A percentile compares a stretch with the other conserved stretches of the same genome.
Conservation (phyloP, 192 early-diverging fungal genomes). For the Funneliformis geosporum region DNA sequence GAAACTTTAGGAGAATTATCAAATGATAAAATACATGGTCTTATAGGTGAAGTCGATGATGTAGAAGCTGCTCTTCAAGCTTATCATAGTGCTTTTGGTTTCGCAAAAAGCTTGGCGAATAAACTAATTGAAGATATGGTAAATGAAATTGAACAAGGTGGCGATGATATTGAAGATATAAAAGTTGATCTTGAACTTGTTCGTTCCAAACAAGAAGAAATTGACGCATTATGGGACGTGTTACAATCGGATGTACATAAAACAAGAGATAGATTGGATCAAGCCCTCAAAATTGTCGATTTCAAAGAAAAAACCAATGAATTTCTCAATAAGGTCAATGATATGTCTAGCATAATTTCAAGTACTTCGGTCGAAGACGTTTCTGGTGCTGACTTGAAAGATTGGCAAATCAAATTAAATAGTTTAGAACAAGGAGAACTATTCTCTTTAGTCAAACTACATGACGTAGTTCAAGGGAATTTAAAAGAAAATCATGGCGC, state of each 20-base stretch:
- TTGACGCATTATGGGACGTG: conserved; percentile 26
- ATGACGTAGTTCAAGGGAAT: conserved; percentile 17
- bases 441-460: conserved; percentile 24
- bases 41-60: conserved; percentile 29
- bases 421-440: conserved; percentile 23
- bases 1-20: conserved; percentile 21
- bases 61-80: conserved; percentile 20
- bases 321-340: background rate
- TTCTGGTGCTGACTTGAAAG: background rate
- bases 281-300: conserved; percentile 25
- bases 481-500: conserved; percentile 14
- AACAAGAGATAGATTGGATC: conserved; percentile 19
- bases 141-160: conserved; percentile 4
- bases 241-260: conserved; percentile 7
- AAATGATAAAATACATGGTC: conserved; percentile 16
- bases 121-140: conserved; percentile 26
- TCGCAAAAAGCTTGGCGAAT: conserved; percentile 13
- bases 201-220: background rate
- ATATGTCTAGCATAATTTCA: conserved; percentile 6
- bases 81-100: conserved; percentile 18
- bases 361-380: background rate
- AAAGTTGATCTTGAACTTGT: conserved; percentile 20
- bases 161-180: conserved; percentile 4
- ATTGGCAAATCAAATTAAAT: conserved; percentile 32
- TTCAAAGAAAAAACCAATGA: conserved; percentile 30